Evolutionary conservation across 345 rosid species (phyloP), one percentile per base, ranked within the genome.

Genomic region (Acer campestre): DNA sequence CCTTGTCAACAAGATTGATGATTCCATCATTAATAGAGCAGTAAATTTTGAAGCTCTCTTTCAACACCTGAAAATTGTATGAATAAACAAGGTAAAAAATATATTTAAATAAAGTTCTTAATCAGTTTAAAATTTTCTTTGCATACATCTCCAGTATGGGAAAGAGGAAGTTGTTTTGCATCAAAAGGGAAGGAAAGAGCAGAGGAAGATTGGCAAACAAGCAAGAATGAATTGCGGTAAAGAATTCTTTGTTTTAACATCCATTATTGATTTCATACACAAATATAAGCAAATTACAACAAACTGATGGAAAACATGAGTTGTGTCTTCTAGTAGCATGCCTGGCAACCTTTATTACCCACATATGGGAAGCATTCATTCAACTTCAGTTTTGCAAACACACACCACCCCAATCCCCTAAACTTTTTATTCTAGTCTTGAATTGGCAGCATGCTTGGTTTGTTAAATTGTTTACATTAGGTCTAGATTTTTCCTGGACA

Each of bases 1-100:
- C 98, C 99, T 97, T 97, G 79, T 97, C 99, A 51, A 97, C 92
- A 83, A 97, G 98, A 84, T 97, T 97, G 89, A 97, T 96, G 74
- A 96, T 97, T 83, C 99, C 99, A 77, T 94, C 99, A 85, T 91
- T 97, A 72, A 97, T 84, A 81, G 98, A 90, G 80, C 98, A 97
- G 72, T 94, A 97, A 68, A 97, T 86, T 90, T 97, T 97, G 79
- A 97, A 97, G 80, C 98, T 97, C 95, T 97, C 99, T 79, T 93
- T 97, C 85, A 97, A 80, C 61, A 94, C 99, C 99, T 97, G 89
- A 73, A 88, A 79, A 81, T 70, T 69, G 67, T 68, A 84, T 13
- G 23, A 31, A 56, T 14, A 59, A 51, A 65, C 6, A 58, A 81
- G 17, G 51, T 81, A 56, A 81, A 53, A 22, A 48, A 63, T 51